Evolutionary conservation across 139 green algal genomes (phyloP).

Genomic region (Chlorella sp.): DNA sequence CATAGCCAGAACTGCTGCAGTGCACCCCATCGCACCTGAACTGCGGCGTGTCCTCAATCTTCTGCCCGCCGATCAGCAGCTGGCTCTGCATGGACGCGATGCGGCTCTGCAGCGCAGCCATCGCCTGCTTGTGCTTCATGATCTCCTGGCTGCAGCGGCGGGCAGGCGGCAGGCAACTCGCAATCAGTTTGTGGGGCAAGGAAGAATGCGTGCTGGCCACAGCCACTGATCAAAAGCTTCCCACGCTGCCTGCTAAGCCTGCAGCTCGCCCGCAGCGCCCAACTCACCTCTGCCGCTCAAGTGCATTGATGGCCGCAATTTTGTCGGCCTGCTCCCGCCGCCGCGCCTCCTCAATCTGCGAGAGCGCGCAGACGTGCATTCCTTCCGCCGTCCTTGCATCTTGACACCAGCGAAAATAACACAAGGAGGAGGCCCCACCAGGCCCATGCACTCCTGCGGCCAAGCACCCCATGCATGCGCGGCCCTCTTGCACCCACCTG

Average conservation of each 20-base stretch:
- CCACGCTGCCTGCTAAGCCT: too few species aligned
- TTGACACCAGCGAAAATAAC: too few species aligned
- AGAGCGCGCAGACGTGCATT: background rate
- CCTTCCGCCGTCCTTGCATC: too few species aligned
- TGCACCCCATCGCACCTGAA: slow-evolving; percentile 57
- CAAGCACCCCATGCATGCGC: slow-evolving; percentile 1
- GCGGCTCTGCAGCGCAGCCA: slow-evolving; percentile 81
- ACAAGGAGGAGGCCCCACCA: too few species aligned
- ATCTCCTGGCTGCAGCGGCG: slow-evolving; percentile 72
- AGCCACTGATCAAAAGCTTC: too few species aligned
- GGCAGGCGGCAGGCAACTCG: too few species aligned
- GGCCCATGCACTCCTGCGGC: background rate
- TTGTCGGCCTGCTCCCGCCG: slow-evolving; percentile 94
- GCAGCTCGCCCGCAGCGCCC: too few species aligned
- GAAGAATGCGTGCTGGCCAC: too few species aligned
- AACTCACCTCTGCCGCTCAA: slow-evolving; percentile 77
- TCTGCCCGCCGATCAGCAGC: slow-evolving; percentile 84
- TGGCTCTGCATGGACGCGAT: slow-evolving; percentile 91
- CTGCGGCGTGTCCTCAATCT: slow-evolving; percentile 81
- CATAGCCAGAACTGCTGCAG: background rate
- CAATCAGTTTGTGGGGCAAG: too few species aligned
- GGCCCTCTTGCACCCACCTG: slow-evolving; percentile 68
- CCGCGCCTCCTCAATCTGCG: slow-evolving; percentile 93
- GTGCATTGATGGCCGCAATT: slow-evolving; percentile 91
- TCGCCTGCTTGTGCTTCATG: slow-evolving; percentile 92